Conservation (phyloP, 73 alveolate genomes). For the Paramecium pentaurelia region DNA sequence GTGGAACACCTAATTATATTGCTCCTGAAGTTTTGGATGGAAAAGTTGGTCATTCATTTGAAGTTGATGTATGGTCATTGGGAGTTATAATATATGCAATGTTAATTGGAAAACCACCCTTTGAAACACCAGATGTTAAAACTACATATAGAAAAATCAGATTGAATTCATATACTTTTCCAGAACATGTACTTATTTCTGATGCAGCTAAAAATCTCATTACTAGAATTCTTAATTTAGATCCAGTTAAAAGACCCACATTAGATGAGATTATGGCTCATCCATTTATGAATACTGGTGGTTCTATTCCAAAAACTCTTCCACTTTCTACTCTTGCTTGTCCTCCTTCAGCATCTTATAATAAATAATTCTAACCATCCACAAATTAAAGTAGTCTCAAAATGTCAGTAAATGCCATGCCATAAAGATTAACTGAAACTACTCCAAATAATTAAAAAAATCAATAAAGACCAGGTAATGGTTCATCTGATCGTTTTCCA, state of each 20-base stretch:
- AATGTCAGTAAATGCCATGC: constrained; percentile 44
- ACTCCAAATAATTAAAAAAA: constrained; percentile 54
- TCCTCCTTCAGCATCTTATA: constrained; percentile 94
- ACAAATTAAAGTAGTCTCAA: constrained; percentile 52
- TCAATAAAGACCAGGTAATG: constrained; percentile 6
- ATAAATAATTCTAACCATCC: constrained; percentile 76
- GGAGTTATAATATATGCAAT: constrained; percentile 82
- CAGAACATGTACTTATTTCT: constrained; percentile 87
- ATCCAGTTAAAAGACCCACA: constrained; percentile 76
- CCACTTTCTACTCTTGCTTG: constrained; percentile 93
- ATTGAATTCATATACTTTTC: constrained; percentile 84
- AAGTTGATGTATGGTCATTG: constrained; percentile 85
- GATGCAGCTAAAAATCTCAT: constrained; percentile 91
- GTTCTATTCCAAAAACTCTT: constrained; percentile 90
- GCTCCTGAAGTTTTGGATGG: constrained; percentile 91
- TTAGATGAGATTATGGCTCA: constrained; percentile 65
- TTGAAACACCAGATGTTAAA: constrained; percentile 91
- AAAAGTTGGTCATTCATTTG: constrained; percentile 74
- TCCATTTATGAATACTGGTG: constrained; percentile 66
- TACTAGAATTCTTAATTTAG: constrained; percentile 77
- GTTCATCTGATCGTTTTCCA: constrained; percentile 43
- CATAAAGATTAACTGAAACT: constrained; percentile 39
- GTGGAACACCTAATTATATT: constrained; percentile 94
- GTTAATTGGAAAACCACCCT: constrained; percentile 79
- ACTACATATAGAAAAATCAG: constrained; percentile 89